A percentile compares a stretch with the other conserved stretches of the same genome.
These are phyloP conservation scores for Solanum pinnatisectum DNA, from an alignment of 257 asterid genomes.

Conservation along the genomic window DNA sequence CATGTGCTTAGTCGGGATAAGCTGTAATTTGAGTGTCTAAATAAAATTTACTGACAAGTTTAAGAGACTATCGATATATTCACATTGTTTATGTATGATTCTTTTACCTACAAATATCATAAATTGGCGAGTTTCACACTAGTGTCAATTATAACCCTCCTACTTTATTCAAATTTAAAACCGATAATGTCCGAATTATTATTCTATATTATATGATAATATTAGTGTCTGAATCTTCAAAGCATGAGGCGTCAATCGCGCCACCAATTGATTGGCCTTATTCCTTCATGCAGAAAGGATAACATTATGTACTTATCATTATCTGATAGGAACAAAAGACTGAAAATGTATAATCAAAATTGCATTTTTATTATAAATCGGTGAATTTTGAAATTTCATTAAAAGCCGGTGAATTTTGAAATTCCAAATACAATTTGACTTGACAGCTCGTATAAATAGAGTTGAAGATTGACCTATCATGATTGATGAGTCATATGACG, in stretches of 20 bases:
- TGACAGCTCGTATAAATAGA: background rate
- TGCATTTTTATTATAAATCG: background rate
- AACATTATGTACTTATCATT: background rate
- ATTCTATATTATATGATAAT: too few species aligned
- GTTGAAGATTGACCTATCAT: background rate
- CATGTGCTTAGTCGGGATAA: background rate
- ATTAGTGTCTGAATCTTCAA: background rate
- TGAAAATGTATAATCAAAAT: background rate
- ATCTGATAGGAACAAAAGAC: background rate
- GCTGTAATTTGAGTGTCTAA: background rate
- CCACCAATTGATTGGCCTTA: background rate
- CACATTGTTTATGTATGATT: background rate
- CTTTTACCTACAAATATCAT: background rate
- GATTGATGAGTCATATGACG: rapidly evolving
- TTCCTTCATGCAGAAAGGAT: background rate
- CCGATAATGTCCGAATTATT: background rate
- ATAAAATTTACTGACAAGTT: too few species aligned
- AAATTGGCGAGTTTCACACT: background rate
- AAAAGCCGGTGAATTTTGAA: background rate
- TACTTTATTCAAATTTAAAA: too few species aligned
- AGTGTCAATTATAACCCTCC: rapidly evolving
- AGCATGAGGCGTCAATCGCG: background rate
- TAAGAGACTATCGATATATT: background rate
- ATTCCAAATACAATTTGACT: background rate
- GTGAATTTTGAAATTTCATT: background rate